Conservation (phyloP, 306 rosid genomes). For the Vigna hirtella region DNA sequence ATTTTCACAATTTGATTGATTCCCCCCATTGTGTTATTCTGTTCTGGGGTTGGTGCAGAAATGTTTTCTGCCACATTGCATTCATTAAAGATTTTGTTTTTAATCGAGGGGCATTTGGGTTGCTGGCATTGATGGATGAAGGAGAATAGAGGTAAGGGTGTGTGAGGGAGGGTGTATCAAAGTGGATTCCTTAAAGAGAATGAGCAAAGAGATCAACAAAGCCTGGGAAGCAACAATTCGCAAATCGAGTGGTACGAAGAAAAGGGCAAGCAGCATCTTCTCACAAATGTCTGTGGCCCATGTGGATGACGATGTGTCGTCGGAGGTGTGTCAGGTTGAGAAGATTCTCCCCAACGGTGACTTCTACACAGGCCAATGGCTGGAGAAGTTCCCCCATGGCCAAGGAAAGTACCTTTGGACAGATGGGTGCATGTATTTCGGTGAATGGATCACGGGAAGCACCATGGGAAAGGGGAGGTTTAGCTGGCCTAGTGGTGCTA, state of each 20-base stretch:
- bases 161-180: constrained; percentile 21
- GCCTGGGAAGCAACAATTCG: constrained; percentile 74
- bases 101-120: constrained; percentile 25
- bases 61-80: constrained; percentile 27
- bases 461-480: constrained; percentile 77
- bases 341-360: constrained; percentile 73
- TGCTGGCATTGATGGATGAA: constrained; percentile 57
- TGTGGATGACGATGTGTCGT: constrained; percentile 74
- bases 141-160: constrained; percentile 40
- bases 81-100: constrained; percentile 20
- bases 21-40: constrained; percentile 34
- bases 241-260: constrained; percentile 68
- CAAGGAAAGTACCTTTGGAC: constrained; percentile 84
- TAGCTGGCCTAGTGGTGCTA: constrained; percentile 96
- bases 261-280: constrained; percentile 66
- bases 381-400: constrained; percentile 67
- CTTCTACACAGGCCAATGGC: constrained; percentile 81
- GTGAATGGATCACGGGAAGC: constrained; percentile 82
- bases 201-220: constrained; percentile 75
- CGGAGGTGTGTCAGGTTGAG: constrained; percentile 58
- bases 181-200: constrained; percentile 55
- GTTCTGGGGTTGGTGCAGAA: constrained; percentile 48
- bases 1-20: constrained; percentile 37
- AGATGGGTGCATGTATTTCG: constrained; percentile 92
- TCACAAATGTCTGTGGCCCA: constrained; percentile 85